Evolutionary conservation across 768 basidiomycete genomes (phyloP).

Genomic region (Russula olivacea): DNA sequence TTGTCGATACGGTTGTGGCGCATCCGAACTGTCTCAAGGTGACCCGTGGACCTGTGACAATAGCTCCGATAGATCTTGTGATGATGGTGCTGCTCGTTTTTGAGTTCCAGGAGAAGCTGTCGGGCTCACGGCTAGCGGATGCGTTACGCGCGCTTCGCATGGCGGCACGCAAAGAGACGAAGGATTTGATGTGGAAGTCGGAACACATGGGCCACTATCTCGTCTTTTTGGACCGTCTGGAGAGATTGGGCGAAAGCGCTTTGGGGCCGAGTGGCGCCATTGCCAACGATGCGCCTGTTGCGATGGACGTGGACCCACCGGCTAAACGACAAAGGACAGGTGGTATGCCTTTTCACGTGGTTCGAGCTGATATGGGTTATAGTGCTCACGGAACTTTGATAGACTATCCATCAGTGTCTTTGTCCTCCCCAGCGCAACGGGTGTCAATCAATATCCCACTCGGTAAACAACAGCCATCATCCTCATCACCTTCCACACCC

Average conservation of each 20-base stretch:
- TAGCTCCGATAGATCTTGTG: constrained; percentile 26
- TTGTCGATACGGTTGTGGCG: constrained; percentile 12
- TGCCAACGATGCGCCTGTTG: not conserved
- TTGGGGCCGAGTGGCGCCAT: not conserved
- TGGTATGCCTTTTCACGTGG: not conserved
- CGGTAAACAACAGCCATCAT: not conserved
- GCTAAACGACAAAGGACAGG: constrained; percentile 12
- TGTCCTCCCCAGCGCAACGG: not conserved
- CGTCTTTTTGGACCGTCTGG: constrained; percentile 12
- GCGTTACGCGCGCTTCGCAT: constrained; percentile 15
- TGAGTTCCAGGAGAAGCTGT: constrained; percentile 9
- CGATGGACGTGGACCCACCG: constrained; percentile 14
- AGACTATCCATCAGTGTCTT: not conserved
- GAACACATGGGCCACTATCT: constrained; percentile 13
- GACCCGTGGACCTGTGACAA: constrained; percentile 15
- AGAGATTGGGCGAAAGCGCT: constrained; percentile 7
- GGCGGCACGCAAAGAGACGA: constrained; percentile 18
- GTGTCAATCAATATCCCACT: not conserved
- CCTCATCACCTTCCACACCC: not conserved
- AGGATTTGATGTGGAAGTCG: constrained; percentile 22
- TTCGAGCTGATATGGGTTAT: not conserved
- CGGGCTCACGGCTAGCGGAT: constrained; percentile 6
- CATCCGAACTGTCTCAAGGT: constrained; percentile 18
- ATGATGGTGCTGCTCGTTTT: constrained; percentile 21
- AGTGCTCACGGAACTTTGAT: not conserved